Evolutionary conservation across 1,284 basidiomycete genomes (phyloP).

Genomic region (Malassezia slooffiae): DNA sequence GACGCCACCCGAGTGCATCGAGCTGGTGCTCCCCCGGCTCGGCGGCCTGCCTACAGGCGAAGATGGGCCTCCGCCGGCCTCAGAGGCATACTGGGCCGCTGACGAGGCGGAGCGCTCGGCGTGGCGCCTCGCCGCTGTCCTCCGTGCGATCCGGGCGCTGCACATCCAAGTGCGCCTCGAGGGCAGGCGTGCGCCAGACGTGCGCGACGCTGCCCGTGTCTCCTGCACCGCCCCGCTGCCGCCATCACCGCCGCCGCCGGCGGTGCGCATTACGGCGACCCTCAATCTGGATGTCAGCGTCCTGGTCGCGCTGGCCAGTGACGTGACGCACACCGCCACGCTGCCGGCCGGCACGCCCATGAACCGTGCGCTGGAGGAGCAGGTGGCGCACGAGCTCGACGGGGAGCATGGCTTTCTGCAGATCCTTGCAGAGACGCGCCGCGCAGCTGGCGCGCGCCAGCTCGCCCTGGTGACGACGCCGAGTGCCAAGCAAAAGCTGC

Average conservation of each 20-base stretch:
- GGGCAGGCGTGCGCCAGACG: not conserved
- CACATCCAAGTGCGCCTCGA: constrained; percentile 19
- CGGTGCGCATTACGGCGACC: constrained; percentile 14
- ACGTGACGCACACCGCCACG: constrained; percentile 22
- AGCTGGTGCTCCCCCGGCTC: constrained; percentile 3
- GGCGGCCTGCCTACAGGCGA: not conserved
- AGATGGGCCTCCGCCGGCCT: not conserved
- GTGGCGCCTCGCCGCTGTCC: constrained; percentile 20
- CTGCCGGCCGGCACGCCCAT: not conserved
- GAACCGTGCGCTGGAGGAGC: constrained; percentile 8
- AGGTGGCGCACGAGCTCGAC: constrained; percentile 3
- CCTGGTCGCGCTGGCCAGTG: constrained; percentile 32
- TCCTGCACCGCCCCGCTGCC: constrained; percentile 15
- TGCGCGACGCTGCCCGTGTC: not conserved
- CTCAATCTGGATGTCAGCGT: constrained; percentile 38
- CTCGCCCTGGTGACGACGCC: not conserved
- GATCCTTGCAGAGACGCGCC: not conserved
- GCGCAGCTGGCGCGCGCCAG: constrained; percentile 15
- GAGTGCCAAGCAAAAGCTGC: no score
- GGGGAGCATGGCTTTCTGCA: constrained; percentile 19
- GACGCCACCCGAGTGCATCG: not conserved
- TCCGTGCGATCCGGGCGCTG: constrained; percentile 5
- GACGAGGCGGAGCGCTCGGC: constrained; percentile 21
- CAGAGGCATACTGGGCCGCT: constrained; percentile 1
- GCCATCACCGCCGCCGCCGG: constrained; percentile 10